A percentile compares a stretch with the other conserved stretches of the same genome.
Conservation (phyloP, 495 filamentous ascomycete species). For the Usnea hakonensis region DNA sequence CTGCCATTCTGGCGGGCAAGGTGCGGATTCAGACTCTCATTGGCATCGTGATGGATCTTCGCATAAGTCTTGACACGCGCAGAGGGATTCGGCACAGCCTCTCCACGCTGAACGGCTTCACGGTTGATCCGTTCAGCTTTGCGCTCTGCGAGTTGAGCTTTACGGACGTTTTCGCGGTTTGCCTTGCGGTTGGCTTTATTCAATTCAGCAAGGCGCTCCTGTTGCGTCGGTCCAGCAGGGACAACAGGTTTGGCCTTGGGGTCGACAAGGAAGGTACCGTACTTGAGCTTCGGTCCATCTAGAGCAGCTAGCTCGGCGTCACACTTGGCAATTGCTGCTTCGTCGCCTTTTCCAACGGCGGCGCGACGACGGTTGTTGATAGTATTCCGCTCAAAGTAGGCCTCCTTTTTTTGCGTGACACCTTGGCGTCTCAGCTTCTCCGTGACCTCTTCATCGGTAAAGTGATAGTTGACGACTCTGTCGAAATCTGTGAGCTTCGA, state of each 20-base stretch:
- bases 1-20: constrained; percentile 20
- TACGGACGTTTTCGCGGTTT: constrained; percentile 73
- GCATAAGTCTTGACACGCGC: constrained; percentile 54
- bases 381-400: constrained; percentile 55
- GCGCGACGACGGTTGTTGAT: constrained; percentile 53
- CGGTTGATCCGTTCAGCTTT: constrained; percentile 42
- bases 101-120: constrained; percentile 50
- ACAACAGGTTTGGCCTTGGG: constrained; percentile 31
- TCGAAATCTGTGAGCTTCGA: constrained; percentile 78
- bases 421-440: constrained; percentile 66
- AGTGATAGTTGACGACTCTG: constrained; percentile 62
- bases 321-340: constrained; percentile 49
- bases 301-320: constrained; percentile 62
- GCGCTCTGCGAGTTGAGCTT: constrained; percentile 74
- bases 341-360: constrained; percentile 57
- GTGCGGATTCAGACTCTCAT: constrained; percentile 25
- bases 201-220: constrained; percentile 66
- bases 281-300: constrained; percentile 60
- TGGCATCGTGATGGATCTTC: constrained; percentile 54
- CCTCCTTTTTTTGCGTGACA: constrained; percentile 50
- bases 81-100: constrained; percentile 46
- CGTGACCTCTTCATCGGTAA: constrained; percentile 71
- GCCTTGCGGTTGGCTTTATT: constrained; percentile 72
- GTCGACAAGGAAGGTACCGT: constrained; percentile 50
- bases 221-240: constrained; percentile 44